Evolutionary conservation across 176 grass and related monocot genomes (phyloP).

Genomic region (Avena atlantica): DNA sequence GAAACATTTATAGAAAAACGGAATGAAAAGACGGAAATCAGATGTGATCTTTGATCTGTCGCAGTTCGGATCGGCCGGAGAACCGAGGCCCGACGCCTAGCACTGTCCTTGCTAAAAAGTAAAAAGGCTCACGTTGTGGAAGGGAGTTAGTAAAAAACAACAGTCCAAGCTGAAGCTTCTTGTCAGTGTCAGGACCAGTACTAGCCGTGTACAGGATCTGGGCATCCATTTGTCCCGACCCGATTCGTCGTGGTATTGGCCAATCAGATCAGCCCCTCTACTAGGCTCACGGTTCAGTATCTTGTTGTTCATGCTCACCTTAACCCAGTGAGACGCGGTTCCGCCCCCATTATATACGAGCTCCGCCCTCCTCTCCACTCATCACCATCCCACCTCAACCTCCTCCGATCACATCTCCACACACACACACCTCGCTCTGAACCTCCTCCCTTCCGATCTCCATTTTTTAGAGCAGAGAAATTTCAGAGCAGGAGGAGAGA

Average conservation of each 20-base stretch:
- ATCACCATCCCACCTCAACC: neutral
- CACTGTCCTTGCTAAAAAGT: no score
- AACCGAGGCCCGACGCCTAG: no score
- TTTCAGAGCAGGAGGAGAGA: neutral
- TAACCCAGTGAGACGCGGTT: constrained; percentile 8
- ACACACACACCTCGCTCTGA: neutral
- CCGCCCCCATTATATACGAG: constrained; percentile 15
- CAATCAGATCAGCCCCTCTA: constrained; percentile 12
- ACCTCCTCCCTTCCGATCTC: neutral
- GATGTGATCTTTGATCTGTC: no score
- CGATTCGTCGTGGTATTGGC: neutral
- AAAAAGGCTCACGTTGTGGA: no score
- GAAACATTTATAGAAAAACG: no score
- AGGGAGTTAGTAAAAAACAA: no score
- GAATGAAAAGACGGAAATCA: no score
- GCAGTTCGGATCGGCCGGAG: no score
- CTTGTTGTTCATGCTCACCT: neutral
- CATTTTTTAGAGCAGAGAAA: neutral
- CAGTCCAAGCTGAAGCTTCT: no score
- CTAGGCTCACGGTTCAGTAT: constrained; percentile 26
- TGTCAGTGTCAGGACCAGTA: no score
- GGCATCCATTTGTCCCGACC: neutral
- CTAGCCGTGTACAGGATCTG: no score
- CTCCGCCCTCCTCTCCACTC: neutral
- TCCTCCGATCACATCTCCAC: neutral